phyloP scores from a whole-genome alignment of 2,329 filamentous ascomycete genomes.

The Cladophialophora immunda region DNA sequence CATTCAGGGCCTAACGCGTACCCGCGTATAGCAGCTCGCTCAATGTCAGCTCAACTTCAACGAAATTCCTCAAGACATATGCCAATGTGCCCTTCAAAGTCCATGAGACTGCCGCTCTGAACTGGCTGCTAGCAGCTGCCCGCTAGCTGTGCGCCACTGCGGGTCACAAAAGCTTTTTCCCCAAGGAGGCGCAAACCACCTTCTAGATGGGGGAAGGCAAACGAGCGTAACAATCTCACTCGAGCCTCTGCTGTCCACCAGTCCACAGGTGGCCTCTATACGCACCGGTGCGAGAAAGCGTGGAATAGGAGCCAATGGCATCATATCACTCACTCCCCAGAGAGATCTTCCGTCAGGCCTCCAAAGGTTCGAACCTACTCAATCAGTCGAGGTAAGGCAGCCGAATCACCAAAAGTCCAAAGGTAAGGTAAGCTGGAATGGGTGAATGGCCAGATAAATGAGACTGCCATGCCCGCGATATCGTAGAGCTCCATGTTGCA shows the following conservation, averaged over 20 bases:
- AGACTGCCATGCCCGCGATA: neutral
- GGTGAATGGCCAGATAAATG: neutral
- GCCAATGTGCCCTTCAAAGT: neutral
- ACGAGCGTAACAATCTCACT: neutral
- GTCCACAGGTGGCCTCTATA: neutral
- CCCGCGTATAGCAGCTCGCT: neutral
- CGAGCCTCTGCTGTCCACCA: neutral
- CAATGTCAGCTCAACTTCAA: neutral
- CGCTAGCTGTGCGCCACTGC: neutral
- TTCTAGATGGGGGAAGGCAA: neutral
- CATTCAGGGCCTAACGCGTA: neutral
- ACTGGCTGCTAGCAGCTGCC: neutral
- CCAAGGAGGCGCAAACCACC: neutral
- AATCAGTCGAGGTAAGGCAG: neutral
- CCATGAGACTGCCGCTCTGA: neutral
- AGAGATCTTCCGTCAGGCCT: neutral
- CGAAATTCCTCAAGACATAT: neutral
- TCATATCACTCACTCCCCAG: neutral
- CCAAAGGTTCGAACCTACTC: neutral
- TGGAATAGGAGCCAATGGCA: neutral
- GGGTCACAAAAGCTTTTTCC: neutral
- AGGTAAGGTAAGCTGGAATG: conserved; percentile 3
- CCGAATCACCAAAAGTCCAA: neutral
- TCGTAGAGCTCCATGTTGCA: too few relatives aligned
- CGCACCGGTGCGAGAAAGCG: neutral